phyloP scores from a whole-genome alignment of 2,329 filamentous ascomycete species.

The Pseudophaeomoniella oleicola region DNA sequence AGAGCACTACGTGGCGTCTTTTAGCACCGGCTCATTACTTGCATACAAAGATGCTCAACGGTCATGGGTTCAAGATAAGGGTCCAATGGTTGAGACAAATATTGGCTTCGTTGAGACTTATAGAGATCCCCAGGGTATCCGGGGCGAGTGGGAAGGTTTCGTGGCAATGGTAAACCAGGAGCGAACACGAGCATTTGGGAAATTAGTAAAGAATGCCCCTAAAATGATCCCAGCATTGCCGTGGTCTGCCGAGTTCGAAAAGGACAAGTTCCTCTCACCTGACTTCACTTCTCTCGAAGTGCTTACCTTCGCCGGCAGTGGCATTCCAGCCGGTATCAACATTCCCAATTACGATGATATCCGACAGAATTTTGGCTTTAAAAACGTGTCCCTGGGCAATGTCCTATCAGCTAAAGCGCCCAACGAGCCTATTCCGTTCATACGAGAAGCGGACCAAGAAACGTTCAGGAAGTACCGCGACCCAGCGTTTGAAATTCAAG shows the following conservation, averaged over 20 bases:
- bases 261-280: conserved; percentile 86
- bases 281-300: conserved; percentile 95
- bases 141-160: conserved; percentile 78
- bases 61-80: conserved; percentile 71
- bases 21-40: conserved; percentile 57
- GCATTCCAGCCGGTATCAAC: conserved; percentile 47
- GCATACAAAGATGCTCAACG: conserved; percentile 70
- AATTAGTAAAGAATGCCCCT: conserved; percentile 68
- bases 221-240: conserved; percentile 77
- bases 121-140: conserved; percentile 64
- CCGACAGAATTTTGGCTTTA: conserved; percentile 49
- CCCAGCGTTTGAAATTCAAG: conserved; percentile 83
- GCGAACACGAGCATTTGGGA: conserved; percentile 73
- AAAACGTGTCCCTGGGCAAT: conserved; percentile 74
- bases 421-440: conserved; percentile 85
- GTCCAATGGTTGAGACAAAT: conserved; percentile 65
- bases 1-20: conserved; percentile 58
- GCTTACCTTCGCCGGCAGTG: conserved; percentile 57
- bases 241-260: conserved; percentile 81
- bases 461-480: conserved; percentile 75
- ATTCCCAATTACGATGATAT: conserved; percentile 45
- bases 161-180: conserved; percentile 73
- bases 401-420: conserved; percentile 82
- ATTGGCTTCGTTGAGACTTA: conserved; percentile 80
- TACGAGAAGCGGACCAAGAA: conserved; percentile 60